Evolutionary conservation across 805 yeast genomes (phyloP).

Genomic region (Kluyveromyces nonfermentans): DNA sequence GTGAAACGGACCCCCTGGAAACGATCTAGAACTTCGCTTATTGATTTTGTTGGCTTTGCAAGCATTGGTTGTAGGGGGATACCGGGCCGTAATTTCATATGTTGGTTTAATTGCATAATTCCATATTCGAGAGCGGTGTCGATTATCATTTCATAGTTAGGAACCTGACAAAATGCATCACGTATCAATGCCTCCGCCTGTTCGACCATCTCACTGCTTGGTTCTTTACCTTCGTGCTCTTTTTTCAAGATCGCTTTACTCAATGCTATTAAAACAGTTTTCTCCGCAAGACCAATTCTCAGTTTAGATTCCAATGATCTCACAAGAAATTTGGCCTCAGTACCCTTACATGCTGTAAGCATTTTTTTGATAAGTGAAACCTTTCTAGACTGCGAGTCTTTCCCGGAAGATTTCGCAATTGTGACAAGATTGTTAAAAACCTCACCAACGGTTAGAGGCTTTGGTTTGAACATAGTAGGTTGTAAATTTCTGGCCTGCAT

Average conservation of each 20-base stretch:
- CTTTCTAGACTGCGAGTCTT: conserved; percentile 71
- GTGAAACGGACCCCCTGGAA: conserved; percentile 81
- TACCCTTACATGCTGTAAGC: conserved; percentile 76
- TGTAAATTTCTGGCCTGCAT: conserved; percentile 74
- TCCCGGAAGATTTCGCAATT: conserved; percentile 73
- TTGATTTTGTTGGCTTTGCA: conserved; percentile 93
- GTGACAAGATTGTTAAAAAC: conserved; percentile 68
- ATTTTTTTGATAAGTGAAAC: conserved; percentile 70
- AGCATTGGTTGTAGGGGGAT: conserved; percentile 96
- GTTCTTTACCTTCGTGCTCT: conserved; percentile 37
- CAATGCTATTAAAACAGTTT: conserved; percentile 73
- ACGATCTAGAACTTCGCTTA: conserved; percentile 83
- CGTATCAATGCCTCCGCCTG: conserved; percentile 70
- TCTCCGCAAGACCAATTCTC: conserved; percentile 90
- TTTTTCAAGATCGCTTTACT: conserved; percentile 70
- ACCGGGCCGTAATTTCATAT: conserved; percentile 78
- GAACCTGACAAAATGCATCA: conserved; percentile 82
- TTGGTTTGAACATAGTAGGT: conserved; percentile 88
- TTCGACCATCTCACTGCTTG: conserved; percentile 38
- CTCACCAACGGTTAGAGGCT: conserved; percentile 58
- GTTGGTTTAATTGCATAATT: conserved; percentile 49
- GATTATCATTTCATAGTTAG: conserved; percentile 79
- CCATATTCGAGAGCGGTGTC: conserved; percentile 59
- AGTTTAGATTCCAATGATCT: conserved; percentile 88
- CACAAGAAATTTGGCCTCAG: conserved; percentile 84